Percentiles rank a stretch among this genome's conserved stretches.
phyloP scores from a whole-genome alignment of 129 eudicot species.

The Chrysanthemum makinoi region DNA sequence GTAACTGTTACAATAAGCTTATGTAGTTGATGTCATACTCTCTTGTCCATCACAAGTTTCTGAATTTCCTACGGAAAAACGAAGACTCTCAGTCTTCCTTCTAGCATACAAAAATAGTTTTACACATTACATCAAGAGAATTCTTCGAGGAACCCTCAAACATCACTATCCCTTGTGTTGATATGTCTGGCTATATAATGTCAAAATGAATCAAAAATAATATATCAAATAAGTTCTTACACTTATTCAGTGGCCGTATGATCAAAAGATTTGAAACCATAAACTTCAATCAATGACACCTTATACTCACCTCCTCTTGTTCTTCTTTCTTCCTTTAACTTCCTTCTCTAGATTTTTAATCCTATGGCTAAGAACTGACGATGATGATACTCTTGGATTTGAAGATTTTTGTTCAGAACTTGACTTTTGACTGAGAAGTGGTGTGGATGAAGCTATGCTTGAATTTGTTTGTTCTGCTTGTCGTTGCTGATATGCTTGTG shows the following conservation, averaged over 20 bases:
- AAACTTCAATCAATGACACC: background rate
- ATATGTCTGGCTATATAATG: conserved; percentile 20
- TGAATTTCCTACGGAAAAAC: conserved; percentile 4
- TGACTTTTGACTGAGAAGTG: conserved; percentile 22
- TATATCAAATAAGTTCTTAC: conserved; percentile 9
- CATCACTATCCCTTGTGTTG: background rate
- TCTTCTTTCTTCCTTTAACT: conserved; percentile 79
- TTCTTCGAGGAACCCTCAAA: background rate
- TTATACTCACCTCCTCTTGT: conserved; percentile 50
- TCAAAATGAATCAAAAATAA: conserved; percentile 24
- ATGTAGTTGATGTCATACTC: conserved; percentile 13
- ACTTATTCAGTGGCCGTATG: conserved; percentile 9
- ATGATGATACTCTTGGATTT: conserved; percentile 37
- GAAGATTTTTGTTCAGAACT: conserved; percentile 39
- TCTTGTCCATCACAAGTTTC: conserved; percentile 13
- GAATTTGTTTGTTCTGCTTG: background rate
- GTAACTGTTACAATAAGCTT: conserved; percentile 9
- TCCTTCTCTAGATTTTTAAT: conserved; percentile 64
- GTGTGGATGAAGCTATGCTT: conserved; percentile 6
- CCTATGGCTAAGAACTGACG: conserved; percentile 70
- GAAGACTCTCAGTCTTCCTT: conserved; percentile 1
- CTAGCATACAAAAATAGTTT: conserved; percentile 18
- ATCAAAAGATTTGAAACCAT: conserved; percentile 9
- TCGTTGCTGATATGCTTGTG: conserved; percentile 40
- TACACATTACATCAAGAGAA: conserved; percentile 13